Conservation (phyloP, 1,284 basidiomycete genomes). For the Naganishia cerealis region DNA sequence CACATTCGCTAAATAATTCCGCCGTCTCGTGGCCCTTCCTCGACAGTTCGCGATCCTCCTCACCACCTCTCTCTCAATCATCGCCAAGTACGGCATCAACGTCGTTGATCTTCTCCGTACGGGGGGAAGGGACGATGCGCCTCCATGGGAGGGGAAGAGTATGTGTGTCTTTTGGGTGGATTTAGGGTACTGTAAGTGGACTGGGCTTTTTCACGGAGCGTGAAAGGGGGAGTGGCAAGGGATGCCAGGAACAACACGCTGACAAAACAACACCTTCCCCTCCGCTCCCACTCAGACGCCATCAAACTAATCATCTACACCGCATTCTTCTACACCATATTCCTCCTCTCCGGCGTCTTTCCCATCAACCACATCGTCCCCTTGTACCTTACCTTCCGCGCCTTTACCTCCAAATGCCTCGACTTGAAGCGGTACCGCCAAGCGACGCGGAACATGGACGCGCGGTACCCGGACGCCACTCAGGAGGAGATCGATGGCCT, state of each 20-base stretch:
- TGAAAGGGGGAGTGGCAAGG: too few species aligned
- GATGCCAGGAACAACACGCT: too few species aligned
- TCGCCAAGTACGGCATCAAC: slow-evolving; percentile 82
- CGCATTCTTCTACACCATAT: slow-evolving; percentile 86
- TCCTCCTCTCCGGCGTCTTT: slow-evolving; percentile 82
- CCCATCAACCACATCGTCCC: slow-evolving; percentile 95
- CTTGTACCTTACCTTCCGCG: slow-evolving; percentile 89
- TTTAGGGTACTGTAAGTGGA: slow-evolving; percentile 69
- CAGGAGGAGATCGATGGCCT: slow-evolving; percentile 74
- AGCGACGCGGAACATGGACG: slow-evolving; percentile 95
- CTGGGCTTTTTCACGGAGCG: not conserved
- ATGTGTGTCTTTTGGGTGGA: slow-evolving; percentile 97
- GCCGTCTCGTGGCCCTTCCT: not conserved
- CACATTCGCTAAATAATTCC: not conserved
- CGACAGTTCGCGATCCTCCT: slow-evolving; percentile 81
- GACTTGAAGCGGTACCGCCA: slow-evolving; percentile 88
- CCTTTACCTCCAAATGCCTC: slow-evolving; percentile 80
- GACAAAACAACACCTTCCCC: too few species aligned
- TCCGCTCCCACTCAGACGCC: slow-evolving; percentile 65
- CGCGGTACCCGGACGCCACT: slow-evolving; percentile 90
- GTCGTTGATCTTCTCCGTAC: slow-evolving; percentile 78
- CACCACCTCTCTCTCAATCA: slow-evolving; percentile 70
- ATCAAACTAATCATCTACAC: slow-evolving; percentile 89
- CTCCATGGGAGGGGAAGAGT: slow-evolving; percentile 95
- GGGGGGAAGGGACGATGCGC: slow-evolving; percentile 79